These are phyloP conservation scores for Marasmius oreades DNA, from an alignment of 1,284 basidiomycete genomes.

Conservation along the genomic window DNA sequence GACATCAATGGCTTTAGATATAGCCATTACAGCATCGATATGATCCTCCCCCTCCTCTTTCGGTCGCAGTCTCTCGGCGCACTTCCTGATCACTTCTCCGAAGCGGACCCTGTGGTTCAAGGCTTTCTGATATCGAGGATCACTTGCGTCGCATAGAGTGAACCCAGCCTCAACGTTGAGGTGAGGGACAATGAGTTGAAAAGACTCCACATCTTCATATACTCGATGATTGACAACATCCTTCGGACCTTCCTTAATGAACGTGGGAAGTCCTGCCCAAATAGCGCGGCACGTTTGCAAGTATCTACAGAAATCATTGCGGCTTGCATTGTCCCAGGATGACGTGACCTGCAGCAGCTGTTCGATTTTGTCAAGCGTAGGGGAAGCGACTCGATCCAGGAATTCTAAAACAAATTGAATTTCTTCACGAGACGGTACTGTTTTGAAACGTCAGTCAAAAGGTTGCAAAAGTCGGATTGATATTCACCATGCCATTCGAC, in stretches of 20 bases:
- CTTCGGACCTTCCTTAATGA: slow-evolving; percentile 60
- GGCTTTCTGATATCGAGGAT: slow-evolving; percentile 72
- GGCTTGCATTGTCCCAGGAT: slow-evolving; percentile 69
- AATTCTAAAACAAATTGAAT: slow-evolving; percentile 82
- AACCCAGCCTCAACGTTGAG: slow-evolving; percentile 73
- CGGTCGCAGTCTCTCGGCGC: slow-evolving; percentile 63
- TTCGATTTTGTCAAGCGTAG: slow-evolving; percentile 70
- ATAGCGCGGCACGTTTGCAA: slow-evolving; percentile 61
- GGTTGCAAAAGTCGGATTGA: background rate
- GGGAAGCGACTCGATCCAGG: slow-evolving; percentile 65
- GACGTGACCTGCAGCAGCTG: slow-evolving; percentile 51
- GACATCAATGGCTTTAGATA: slow-evolving; percentile 70
- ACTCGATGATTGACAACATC: slow-evolving; percentile 52
- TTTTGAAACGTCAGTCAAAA: background rate
- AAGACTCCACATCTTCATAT: slow-evolving; percentile 58
- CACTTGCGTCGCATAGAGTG: slow-evolving; percentile 69
- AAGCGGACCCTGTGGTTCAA: slow-evolving; percentile 60
- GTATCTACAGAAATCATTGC: slow-evolving; percentile 93
- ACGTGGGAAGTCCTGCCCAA: slow-evolving; percentile 71
- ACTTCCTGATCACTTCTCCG: slow-evolving; percentile 68
- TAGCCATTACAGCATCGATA: slow-evolving; percentile 81
- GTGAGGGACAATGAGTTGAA: slow-evolving; percentile 60
- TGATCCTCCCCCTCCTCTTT: slow-evolving; percentile 78
- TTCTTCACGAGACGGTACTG: slow-evolving; percentile 72
- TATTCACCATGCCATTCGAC: slow-evolving; percentile 85